Evolutionary conservation across 108 stramenopile species (phyloP), one percentile per base, ranked within the genome.

Genomic region (Mayamaea pseudoterrestris): DNA sequence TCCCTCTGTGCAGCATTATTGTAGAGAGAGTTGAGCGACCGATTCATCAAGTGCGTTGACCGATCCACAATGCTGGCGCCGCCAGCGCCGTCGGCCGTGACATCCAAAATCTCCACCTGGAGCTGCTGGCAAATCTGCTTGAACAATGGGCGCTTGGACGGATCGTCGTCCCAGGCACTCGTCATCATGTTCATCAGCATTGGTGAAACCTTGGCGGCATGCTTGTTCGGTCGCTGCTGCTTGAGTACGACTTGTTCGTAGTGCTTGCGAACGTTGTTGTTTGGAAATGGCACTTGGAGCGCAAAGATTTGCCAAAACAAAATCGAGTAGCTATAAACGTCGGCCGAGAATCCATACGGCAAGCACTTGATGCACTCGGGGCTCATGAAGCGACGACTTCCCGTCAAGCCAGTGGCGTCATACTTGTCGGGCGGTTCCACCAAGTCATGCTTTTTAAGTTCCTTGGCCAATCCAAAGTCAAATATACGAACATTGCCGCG

Each of bases 311-410:
- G 59, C 72, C 72, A 73, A 13, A 68, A 47, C 14, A 73, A 18
- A 18, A 73, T 68, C 2, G 50, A 35, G 41, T 55, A 73, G 5
- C 59, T 60, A 41, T 52, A 73, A 1, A 68, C 63, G 45, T 73
- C 72, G 11, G 63, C 72, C 1, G 42, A 16, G 16, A 68, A 42
- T 4, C 67, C 67, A 37, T 73, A 73, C 11, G 59, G 37, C 20
- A 52, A 45, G 39, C 61, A 71, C 2, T 55, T 24, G 13, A 65
- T 59, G 9, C 76, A 74, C 43, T 83, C 82, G 0, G 82, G 82
- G 7, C 72, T 66, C 81, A 78, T 72, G 36, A 57, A 62, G 16
- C 21, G 21, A 17, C 21, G 47, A 5, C 21, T 48, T 2, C 47
- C 47, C 31, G 44, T 44, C 36, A 65, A 26, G 9, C 66, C 71